phyloP scores from a whole-genome alignment of 73 alveolate genomes.

The Stentor coeruleus region DNA sequence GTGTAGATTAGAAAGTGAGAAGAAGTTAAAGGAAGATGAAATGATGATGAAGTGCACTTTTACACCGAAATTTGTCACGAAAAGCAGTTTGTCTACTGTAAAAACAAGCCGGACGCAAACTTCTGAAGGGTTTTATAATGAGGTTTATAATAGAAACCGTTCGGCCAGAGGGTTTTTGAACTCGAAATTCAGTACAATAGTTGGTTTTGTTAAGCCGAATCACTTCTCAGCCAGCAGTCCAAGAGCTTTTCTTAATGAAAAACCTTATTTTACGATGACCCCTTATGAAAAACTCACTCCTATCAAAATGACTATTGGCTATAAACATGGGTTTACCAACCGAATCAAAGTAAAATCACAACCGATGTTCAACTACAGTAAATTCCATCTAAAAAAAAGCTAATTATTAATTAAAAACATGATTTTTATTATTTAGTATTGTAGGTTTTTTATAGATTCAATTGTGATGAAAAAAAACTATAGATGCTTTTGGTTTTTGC shows the following conservation, averaged over 20 bases:
- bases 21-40: neutral
- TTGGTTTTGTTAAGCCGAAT: neutral
- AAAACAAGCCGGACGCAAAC: neutral
- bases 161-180: neutral
- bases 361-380: neutral
- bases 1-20: neutral
- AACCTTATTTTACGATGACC: neutral
- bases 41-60: neutral
- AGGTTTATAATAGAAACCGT: neutral
- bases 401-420: too few relatives aligned
- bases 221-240: neutral
- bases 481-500: too few relatives aligned
- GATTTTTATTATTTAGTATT: too few relatives aligned
- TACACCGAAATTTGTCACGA: neutral
- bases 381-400: neutral
- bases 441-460: too few relatives aligned
- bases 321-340: neutral
- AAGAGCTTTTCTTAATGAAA: neutral
- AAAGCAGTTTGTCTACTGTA: neutral
- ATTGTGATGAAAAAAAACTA: too few relatives aligned
- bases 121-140: neutral
- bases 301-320: neutral
- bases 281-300: neutral
- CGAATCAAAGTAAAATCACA: neutral
- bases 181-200: neutral